Evolutionary conservation across 2,329 filamentous ascomycete genomes (phyloP).

Genomic region (Arthrobotrys entomopaga): DNA sequence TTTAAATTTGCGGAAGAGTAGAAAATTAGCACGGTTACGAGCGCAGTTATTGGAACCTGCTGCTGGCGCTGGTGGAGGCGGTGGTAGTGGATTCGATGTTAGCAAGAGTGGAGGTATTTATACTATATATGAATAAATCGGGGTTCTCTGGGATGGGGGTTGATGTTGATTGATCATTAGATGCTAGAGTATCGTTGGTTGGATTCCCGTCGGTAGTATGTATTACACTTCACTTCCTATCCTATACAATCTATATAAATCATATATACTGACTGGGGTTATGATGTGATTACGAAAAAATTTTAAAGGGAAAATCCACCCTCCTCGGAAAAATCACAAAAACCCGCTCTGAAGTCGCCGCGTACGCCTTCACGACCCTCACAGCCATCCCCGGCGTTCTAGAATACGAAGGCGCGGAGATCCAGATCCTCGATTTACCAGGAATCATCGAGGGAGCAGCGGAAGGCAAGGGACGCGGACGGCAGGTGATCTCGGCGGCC

Average conservation of each 20-base stretch:
- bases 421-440: constrained; percentile 95
- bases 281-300: background rate
- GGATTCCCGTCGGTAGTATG: constrained; percentile 91
- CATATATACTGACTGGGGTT: background rate
- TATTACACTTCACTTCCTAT: background rate
- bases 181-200: constrained; percentile 94
- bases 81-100: constrained; percentile 85
- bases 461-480: constrained; percentile 92
- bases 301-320: constrained; percentile 86
- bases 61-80: constrained; percentile 79
- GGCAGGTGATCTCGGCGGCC: constrained; percentile 96
- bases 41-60: constrained; percentile 93
- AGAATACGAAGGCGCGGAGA: constrained; percentile 97
- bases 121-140: background rate
- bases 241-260: background rate
- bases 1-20: constrained; percentile 64
- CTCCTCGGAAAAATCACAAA: constrained; percentile 99
- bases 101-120: constrained; percentile 78
- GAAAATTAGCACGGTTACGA: constrained; percentile 93
- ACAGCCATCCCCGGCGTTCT: constrained; percentile 97
- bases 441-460: constrained; percentile 98
- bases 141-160: too few relatives aligned
- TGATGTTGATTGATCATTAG: constrained; percentile 61
- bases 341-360: constrained; percentile 93
- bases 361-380: constrained; percentile 96